Percentiles rank a stretch among this genome's conserved stretches.
Conservation (phyloP, 352 stramenopile genomes). For the Phytopythium sindhum region DNA sequence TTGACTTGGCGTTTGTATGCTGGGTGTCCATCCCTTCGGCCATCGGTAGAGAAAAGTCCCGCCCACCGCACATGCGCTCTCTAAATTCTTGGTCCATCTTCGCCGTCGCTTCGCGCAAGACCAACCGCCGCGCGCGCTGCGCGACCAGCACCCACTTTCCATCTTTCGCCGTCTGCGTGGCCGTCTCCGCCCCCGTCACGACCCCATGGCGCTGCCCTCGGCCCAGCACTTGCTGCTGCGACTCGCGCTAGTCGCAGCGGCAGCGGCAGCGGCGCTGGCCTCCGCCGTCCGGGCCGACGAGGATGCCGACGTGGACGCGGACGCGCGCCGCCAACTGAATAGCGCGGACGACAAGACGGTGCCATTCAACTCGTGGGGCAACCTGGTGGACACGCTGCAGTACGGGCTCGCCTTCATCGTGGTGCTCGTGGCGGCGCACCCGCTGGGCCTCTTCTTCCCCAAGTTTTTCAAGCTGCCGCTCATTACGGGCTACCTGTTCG, state of each 20-base stretch:
- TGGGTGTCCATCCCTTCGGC: background rate
- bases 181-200: too few species aligned
- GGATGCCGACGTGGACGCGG: background rate
- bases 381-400: conserved; percentile 41
- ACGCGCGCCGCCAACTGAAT: background rate
- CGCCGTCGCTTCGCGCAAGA: background rate
- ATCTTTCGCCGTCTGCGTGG: background rate
- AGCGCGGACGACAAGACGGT: conserved; percentile 26
- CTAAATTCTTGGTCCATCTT: background rate
- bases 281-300: background rate
- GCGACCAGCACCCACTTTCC: background rate
- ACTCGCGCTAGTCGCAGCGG: background rate
- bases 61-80: background rate
- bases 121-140: background rate
- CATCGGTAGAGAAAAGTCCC: conserved; percentile 1
- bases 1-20: background rate
- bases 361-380: conserved; percentile 40
- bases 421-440: conserved; percentile 51
- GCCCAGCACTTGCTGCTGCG: background rate
- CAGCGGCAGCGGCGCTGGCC: background rate
- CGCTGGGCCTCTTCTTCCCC: conserved; percentile 57
- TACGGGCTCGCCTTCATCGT: conserved; percentile 50
- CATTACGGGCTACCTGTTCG: conserved; percentile 63
- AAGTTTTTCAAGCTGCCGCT: conserved; percentile 51
- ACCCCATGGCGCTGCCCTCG: background rate